Evolutionary conservation across 2,329 filamentous ascomycete species (phyloP).

Genomic region (Esteya vermicola): DNA sequence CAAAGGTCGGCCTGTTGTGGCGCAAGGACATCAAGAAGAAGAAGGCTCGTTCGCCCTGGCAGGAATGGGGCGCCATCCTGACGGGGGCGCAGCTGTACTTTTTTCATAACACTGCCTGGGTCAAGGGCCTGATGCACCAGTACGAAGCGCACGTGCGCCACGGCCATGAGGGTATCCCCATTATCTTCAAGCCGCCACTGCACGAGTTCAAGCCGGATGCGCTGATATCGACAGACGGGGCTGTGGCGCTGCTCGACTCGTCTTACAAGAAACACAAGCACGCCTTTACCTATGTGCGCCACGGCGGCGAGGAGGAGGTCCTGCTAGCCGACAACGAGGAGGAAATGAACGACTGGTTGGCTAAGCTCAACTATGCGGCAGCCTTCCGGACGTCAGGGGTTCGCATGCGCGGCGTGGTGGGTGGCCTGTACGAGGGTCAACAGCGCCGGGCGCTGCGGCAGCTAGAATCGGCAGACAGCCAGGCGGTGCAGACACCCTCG

Average conservation of each 20-base stretch:
- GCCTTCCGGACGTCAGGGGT: constrained; percentile 88
- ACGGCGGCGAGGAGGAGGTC: constrained; percentile 77
- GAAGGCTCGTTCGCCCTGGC: constrained; percentile 90
- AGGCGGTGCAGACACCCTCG: constrained; percentile 51
- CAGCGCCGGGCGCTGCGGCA: constrained; percentile 56
- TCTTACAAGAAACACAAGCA: constrained; percentile 93
- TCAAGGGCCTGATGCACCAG: constrained; percentile 81
- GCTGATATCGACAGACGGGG: constrained; percentile 84
- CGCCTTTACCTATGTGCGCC: constrained; percentile 79
- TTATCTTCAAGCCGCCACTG: constrained; percentile 82
- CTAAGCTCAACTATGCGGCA: constrained; percentile 90
- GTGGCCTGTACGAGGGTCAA: constrained; percentile 74
- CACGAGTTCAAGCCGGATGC: constrained; percentile 88
- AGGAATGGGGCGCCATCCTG: constrained; percentile 94
- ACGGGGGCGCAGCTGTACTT: constrained; percentile 97
- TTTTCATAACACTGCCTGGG: constrained; percentile 86
- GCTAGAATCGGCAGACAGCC: constrained; percentile 44
- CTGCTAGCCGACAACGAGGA: constrained; percentile 80
- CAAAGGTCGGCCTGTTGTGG: constrained; percentile 90
- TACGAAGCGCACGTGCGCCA: constrained; percentile 70
- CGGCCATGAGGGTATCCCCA: constrained; percentile 58
- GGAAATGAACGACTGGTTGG: constrained; percentile 94
- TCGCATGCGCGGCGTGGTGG: constrained; percentile 75
- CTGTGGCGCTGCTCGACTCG: constrained; percentile 73
- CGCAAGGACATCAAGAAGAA: constrained; percentile 89